Evolutionary conservation across 208 protist species (phyloP).

Genomic region (Leishmania martiniquensis): DNA sequence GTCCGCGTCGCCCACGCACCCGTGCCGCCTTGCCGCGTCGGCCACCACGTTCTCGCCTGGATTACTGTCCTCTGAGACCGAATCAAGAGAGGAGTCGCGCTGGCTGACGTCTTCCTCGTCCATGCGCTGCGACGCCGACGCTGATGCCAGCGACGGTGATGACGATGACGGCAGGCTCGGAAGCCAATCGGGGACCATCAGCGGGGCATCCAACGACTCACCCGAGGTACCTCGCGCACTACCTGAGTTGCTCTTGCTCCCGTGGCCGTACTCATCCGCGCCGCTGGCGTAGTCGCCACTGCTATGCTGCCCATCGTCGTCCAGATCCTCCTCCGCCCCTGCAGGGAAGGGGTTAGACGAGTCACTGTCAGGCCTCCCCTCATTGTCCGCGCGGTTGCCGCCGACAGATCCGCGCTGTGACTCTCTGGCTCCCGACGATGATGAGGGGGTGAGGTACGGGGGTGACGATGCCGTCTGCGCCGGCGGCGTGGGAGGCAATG

Average conservation of each 20-base stretch:
- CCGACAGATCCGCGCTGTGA: not conserved
- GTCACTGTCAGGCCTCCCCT: not conserved
- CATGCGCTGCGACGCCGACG: slow-evolving; percentile 7
- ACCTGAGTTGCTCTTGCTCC: not conserved
- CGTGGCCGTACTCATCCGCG: not conserved
- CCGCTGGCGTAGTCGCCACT: not conserved
- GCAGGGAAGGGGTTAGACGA: not conserved
- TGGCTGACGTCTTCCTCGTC: not conserved
- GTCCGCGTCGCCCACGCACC: not conserved
- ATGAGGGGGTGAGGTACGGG: not conserved
- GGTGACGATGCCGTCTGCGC: slow-evolving; percentile 10
- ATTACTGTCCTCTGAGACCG: not conserved
- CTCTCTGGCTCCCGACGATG: not conserved
- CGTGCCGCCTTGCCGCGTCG: not conserved
- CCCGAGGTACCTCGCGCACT: not conserved
- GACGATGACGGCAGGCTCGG: slow-evolving; percentile 6
- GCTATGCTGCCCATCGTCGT: not conserved
- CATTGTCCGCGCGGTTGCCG: not conserved
- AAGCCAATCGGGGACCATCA: slow-evolving; percentile 19
- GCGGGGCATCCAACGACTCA: slow-evolving; percentile 23
- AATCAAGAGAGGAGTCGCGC: not conserved
- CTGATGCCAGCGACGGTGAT: slow-evolving; percentile 1
- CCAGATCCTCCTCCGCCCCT: not conserved
- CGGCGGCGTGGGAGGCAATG: not conserved
- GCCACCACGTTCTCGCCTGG: not conserved